These are phyloP conservation scores for Fusarium nurragi DNA, from an alignment of 2,329 filamentous ascomycete genomes.

Conservation along the genomic window DNA sequence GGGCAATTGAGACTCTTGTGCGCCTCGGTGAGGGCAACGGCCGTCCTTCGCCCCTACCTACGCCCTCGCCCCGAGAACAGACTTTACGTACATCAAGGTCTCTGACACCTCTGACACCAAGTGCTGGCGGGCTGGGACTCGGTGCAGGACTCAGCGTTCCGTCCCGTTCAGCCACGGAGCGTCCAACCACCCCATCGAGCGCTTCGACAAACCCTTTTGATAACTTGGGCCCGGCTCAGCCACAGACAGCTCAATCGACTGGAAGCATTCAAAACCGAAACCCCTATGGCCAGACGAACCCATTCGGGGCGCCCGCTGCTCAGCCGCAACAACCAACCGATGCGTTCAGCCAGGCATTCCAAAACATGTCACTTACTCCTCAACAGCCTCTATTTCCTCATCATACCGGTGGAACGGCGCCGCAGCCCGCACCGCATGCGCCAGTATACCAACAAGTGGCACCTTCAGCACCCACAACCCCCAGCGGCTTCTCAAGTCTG, in stretches of 20 bases:
- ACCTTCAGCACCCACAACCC: slow-evolving; percentile 54
- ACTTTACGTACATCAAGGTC: slow-evolving; percentile 61
- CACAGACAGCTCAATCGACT: slow-evolving; percentile 72
- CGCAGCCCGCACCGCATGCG: slow-evolving; percentile 53
- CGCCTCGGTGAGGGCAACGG: slow-evolving; percentile 78
- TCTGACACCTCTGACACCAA: slow-evolving; percentile 62
- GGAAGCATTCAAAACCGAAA: slow-evolving; percentile 68
- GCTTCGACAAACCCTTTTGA: slow-evolving; percentile 75
- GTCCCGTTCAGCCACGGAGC: slow-evolving; percentile 44
- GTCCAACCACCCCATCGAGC: slow-evolving; percentile 54
- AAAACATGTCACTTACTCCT: slow-evolving; percentile 74
- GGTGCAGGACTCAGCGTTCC: slow-evolving; percentile 49
- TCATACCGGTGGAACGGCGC: slow-evolving; percentile 71
- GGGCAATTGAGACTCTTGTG: slow-evolving; percentile 84
- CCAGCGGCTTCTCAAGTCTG: slow-evolving; percentile 53
- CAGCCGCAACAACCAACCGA: slow-evolving; percentile 48
- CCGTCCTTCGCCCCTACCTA: slow-evolving; percentile 48
- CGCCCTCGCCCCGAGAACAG: slow-evolving; percentile 57
- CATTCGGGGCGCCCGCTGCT: slow-evolving; percentile 66
- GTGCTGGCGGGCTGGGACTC: slow-evolving; percentile 44
- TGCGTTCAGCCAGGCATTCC: slow-evolving; percentile 73
- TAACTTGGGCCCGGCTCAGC: slow-evolving; percentile 61
- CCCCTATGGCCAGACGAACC: slow-evolving; percentile 69
- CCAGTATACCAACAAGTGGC: slow-evolving; percentile 57
- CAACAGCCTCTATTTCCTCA: slow-evolving; percentile 76